Evolutionary conservation across 2,329 filamentous ascomycete genomes (phyloP), one percentile per base, ranked within the genome.

Genomic region (Epichloe coenophiala): DNA sequence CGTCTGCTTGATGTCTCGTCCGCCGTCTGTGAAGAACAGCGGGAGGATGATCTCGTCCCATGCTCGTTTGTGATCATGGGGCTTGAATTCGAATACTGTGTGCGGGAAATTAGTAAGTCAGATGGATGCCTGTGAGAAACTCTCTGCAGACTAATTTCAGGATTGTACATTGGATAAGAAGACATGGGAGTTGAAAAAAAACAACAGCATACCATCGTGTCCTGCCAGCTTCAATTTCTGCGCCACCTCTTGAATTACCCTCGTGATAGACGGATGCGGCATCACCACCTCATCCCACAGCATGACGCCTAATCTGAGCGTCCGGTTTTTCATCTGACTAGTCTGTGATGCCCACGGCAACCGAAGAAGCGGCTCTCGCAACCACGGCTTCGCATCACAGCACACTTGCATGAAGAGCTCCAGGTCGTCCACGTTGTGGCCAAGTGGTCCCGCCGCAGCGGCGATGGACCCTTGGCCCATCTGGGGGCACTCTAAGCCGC

Each of bases 11-110:
- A 76, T 74, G 52, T 78, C 73, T n/a, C 68, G 64, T 1, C 72
- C 81, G 33, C 78, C 81, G 56, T 86, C 82, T 1, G 71, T 63
- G 62, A 78, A 84, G 60, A 83, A 83, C 1, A 80, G 58, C 1
- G 56, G 55, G 2, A 60, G 60, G 13, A 57, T 23, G 8, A 77
- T 67, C 6, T 79, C 65, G 33, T 53, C 49, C 53, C 53, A 55
- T 8, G 53, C 51, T 17, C 45, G 39, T 36, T 40, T 48, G 38
- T 53, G 53, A 13, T 55, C 35, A 19, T 53, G 46, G 6, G 53
- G 46, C 33, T 55, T 46, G 21, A 55, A 55, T 1, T 48, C 46
- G 19, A 53, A 39, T 6, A 51, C 51, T 55, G 44, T 12, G 37
- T 23, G n/a, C 3, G 5, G 11, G 11, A 41, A 12, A 12, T 41